phyloP scores from a whole-genome alignment of 2,329 filamentous ascomycete species.

The Neospermospora avenae region DNA sequence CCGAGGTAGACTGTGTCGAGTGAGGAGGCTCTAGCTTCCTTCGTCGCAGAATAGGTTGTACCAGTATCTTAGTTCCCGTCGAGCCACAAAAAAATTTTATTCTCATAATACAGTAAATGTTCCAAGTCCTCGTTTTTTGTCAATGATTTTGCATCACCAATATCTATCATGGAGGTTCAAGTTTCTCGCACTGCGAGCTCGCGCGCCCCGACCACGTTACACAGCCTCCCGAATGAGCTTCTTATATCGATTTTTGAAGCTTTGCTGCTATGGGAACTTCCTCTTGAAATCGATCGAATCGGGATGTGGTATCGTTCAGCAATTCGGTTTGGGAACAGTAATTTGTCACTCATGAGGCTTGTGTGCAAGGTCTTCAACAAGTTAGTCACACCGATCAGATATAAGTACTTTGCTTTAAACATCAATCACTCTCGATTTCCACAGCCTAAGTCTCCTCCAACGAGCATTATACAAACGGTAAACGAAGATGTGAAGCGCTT shows the following conservation, averaged over 20 bases:
- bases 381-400: not conserved
- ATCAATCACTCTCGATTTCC: not conserved
- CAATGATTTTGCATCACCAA: not conserved
- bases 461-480: not conserved
- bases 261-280: not conserved
- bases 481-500: not conserved
- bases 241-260: not conserved
- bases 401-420: not conserved
- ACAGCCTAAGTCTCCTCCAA: not conserved
- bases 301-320: not conserved
- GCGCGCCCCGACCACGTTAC: not conserved
- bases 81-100: too few relatives aligned
- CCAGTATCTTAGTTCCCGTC: too few relatives aligned
- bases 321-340: not conserved
- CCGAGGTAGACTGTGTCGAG: too few relatives aligned
- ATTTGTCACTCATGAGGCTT: not conserved
- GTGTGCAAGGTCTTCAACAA: not conserved
- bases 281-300: not conserved
- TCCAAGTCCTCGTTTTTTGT: too few relatives aligned
- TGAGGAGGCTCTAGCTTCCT: too few relatives aligned
- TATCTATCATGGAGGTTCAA: not conserved
- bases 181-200: not conserved
- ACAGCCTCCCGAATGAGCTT: not conserved
- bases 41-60: too few relatives aligned
- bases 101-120: too few relatives aligned